Evolutionary conservation across 2,329 filamentous ascomycete species (phyloP).

Genomic region (Sporothrix schenckii): DNA sequence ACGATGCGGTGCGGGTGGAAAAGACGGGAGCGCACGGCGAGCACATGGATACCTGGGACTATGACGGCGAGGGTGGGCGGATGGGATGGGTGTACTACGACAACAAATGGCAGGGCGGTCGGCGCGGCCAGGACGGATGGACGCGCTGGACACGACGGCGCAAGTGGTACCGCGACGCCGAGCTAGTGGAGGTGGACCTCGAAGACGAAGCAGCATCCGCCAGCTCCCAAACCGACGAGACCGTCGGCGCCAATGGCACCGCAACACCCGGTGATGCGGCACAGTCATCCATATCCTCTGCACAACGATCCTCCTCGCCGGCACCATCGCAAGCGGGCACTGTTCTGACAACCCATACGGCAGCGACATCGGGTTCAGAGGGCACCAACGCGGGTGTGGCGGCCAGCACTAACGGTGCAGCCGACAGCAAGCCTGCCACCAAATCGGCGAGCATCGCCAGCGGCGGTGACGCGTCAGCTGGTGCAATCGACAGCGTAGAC

Average conservation of each 20-base stretch:
- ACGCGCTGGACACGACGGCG: conserved; percentile 87
- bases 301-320: conserved; percentile 28
- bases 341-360: conserved; percentile 12
- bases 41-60: conserved; percentile 52
- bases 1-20: conserved; percentile 48
- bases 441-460: conserved; percentile 26
- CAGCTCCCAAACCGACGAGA: conserved; percentile 45
- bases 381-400: background rate
- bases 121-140: conserved; percentile 86
- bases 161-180: conserved; percentile 96
- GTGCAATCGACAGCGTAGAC: background rate
- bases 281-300: background rate
- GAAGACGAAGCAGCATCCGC: conserved; percentile 39
- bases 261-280: conserved; percentile 40
- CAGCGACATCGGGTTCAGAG: conserved; percentile 21
- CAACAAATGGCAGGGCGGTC: conserved; percentile 94
- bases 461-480: background rate
- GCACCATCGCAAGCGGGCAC: conserved; percentile 30
- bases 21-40: conserved; percentile 35
- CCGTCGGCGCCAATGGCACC: conserved; percentile 49
- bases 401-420: conserved; percentile 16
- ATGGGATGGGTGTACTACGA: conserved; percentile 98
- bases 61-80: conserved; percentile 62
- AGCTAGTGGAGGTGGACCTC: conserved; percentile 75
- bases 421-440: conserved; percentile 33